Conservation (phyloP, 2,329 filamentous ascomycete genomes). For the Zopfia rhizophila region DNA sequence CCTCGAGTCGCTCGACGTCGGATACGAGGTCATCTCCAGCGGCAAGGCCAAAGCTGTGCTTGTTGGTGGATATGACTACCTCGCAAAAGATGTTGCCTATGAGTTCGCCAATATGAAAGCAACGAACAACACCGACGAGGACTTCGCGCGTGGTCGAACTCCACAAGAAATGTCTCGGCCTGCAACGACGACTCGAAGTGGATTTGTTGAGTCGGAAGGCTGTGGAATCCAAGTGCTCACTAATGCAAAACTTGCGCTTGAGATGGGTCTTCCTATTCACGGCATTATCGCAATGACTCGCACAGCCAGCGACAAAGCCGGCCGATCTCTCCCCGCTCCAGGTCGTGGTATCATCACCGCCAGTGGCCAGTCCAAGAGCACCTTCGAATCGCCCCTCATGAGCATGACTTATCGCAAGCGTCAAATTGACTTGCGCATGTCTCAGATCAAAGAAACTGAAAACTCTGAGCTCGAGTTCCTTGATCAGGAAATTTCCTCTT, state of each 20-base stretch:
- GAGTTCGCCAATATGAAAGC: slow-evolving; percentile 53
- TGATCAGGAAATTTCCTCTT: slow-evolving; percentile 11
- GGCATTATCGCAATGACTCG: slow-evolving; percentile 46
- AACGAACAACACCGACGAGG: slow-evolving; percentile 43
- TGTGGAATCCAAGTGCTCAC: slow-evolving; percentile 51
- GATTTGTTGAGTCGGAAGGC: slow-evolving; percentile 52
- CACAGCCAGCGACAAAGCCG: slow-evolving; percentile 48
- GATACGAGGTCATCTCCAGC: slow-evolving; percentile 42
- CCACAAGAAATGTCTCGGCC: slow-evolving; percentile 52
- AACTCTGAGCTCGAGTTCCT: slow-evolving; percentile 13
- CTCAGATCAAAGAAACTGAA: slow-evolving; percentile 20
- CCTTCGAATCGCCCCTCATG: slow-evolving; percentile 33
- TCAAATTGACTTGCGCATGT: slow-evolving; percentile 27
- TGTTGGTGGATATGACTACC: slow-evolving; percentile 50
- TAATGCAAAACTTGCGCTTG: slow-evolving; percentile 46
- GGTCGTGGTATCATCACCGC: slow-evolving; percentile 50
- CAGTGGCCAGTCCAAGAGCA: slow-evolving; percentile 31
- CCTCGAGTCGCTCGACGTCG: slow-evolving; percentile 51
- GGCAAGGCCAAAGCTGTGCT: slow-evolving; percentile 45
- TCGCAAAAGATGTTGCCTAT: slow-evolving; percentile 40
- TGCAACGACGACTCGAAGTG: slow-evolving; percentile 41
- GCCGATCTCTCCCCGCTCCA: slow-evolving; percentile 53
- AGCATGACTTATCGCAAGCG: slow-evolving; percentile 38
- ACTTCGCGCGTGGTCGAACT: slow-evolving; percentile 30
- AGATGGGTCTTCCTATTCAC: slow-evolving; percentile 49